Conservation (phyloP, 2,329 filamentous ascomycete species). For the Verticillium tricorpus region DNA sequence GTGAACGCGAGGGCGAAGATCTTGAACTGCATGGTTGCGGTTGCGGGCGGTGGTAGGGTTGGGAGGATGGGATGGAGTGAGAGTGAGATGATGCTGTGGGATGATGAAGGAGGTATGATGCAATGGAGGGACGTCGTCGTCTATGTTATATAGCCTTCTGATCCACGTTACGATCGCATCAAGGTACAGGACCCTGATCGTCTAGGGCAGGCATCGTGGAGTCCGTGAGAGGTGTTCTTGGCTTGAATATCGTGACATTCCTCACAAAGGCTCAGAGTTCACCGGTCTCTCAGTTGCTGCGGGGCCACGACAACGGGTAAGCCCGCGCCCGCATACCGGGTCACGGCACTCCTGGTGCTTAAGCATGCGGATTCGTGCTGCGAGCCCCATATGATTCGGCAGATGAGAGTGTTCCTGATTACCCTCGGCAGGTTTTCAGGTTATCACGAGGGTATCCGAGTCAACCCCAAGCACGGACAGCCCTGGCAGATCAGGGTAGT, state of each 20-base stretch:
- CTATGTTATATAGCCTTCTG: background rate
- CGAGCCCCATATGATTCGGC: background rate
- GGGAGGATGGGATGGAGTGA: background rate
- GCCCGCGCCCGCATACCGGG: background rate
- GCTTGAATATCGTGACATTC: background rate
- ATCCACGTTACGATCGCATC: background rate
- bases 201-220: background rate
- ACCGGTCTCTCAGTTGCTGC: background rate
- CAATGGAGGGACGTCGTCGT: background rate
- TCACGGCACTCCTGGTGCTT: background rate
- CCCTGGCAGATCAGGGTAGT: background rate
- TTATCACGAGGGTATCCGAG: background rate
- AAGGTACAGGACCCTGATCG: background rate
- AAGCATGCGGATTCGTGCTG: background rate
- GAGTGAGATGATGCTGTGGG: background rate
- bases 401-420: background rate
- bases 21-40: conserved; percentile 15
- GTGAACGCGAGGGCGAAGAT: conserved; percentile 12
- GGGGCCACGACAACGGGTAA: background rate
- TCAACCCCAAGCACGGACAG: background rate
- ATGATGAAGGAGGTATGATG: background rate
- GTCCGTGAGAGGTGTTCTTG: background rate
- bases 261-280: background rate
- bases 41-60: background rate
- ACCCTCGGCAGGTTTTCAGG: background rate